Conservation (phyloP, 352 stramenopile genomes). For the Pythium utonaiense region DNA sequence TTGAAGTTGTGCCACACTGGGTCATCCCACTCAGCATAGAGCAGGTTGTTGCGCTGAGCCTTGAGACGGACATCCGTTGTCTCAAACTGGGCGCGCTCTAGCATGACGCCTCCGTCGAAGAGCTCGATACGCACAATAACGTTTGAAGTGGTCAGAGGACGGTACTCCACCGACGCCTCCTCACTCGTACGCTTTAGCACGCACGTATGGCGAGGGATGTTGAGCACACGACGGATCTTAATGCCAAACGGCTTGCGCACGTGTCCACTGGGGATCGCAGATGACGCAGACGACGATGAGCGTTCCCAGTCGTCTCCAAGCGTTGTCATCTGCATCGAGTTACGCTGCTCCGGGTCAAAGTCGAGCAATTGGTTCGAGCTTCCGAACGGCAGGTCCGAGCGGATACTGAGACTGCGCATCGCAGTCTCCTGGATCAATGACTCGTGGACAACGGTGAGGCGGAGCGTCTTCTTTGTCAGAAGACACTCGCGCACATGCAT, state of each 20-base stretch:
- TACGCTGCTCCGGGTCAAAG: conserved; percentile 54
- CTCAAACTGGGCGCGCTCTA: conserved; percentile 68
- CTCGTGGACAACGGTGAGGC: conserved; percentile 81
- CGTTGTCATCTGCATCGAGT: conserved; percentile 70
- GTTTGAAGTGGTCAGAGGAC: conserved; percentile 55
- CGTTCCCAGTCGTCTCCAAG: conserved; percentile 68
- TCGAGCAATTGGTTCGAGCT: conserved; percentile 60
- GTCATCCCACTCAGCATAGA: conserved; percentile 76
- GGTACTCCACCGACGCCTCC: conserved; percentile 44
- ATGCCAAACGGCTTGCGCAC: conserved; percentile 68
- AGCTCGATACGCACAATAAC: conserved; percentile 75
- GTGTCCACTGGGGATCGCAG: conserved; percentile 43
- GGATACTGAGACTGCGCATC: conserved; percentile 74
- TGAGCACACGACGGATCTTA: conserved; percentile 73
- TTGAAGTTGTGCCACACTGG: conserved; percentile 78
- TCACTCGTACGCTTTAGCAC: conserved; percentile 65
- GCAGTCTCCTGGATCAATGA: conserved; percentile 82
- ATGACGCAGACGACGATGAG: conserved; percentile 26
- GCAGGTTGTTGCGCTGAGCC: conserved; percentile 62
- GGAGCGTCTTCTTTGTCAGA: conserved; percentile 83
- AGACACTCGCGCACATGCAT: conserved; percentile 84
- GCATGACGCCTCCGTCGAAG: conserved; percentile 66
- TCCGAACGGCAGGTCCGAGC: conserved; percentile 46
- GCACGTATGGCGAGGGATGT: conserved; percentile 76
- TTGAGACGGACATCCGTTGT: conserved; percentile 69